Base-by-base conservation (phyloP, 2,329 filamentous ascomycete species). In the Colletotrichum musae region DNA sequence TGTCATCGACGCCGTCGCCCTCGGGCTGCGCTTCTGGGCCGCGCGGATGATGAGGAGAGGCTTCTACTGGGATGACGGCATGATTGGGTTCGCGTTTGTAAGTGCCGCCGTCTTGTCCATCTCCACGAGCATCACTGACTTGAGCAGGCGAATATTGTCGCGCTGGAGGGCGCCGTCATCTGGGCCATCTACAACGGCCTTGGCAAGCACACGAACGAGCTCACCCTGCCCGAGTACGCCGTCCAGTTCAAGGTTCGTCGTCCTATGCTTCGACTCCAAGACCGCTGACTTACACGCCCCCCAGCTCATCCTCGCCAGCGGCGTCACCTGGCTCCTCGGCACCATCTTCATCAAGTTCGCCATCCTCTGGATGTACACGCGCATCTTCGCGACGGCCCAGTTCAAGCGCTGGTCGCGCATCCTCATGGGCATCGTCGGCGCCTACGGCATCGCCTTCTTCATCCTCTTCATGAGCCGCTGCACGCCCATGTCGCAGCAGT, bases 391-490 rank as follows among this genome's bases (percentile, higher is more conserved):
- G 4, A 77, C 73, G 5, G 71, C 63, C 6, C 32, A 52, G 18
- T 79, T 79, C 63, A 75, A 73, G 68, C 68, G 72, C 21, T 74
- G 71, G 64, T 73, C 73, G 21, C 75, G 73, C 15, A 62, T 56
- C 13, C 67, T 75, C 1, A 77, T 79, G 64, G 71, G 39, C 0
- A 39, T 76, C n/a, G 69, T 73, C 16, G 63, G 68, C 4, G 65
- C 70, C 13, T 78, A 78, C 66, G 64, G 74, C 6, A 57, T 79
- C n/a, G 67, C 71, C 2, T 77, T 78, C 56, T 72, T 78, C 26
- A 72, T 77, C n/a, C 48, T 79, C 10, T 76, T 76, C 64, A 74
- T 77, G 52, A 77, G 75, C 56, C 76, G 77, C 45, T 80, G 78
- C 64, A 54, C 72, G 10, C 79, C 78, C 1, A 62, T 79, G 13